A percentile compares a stretch with the other conserved stretches of the same genome.
phyloP scores from a whole-genome alignment of 202 grass and related monocot species.

The Cymbopogon flexuosus region DNA sequence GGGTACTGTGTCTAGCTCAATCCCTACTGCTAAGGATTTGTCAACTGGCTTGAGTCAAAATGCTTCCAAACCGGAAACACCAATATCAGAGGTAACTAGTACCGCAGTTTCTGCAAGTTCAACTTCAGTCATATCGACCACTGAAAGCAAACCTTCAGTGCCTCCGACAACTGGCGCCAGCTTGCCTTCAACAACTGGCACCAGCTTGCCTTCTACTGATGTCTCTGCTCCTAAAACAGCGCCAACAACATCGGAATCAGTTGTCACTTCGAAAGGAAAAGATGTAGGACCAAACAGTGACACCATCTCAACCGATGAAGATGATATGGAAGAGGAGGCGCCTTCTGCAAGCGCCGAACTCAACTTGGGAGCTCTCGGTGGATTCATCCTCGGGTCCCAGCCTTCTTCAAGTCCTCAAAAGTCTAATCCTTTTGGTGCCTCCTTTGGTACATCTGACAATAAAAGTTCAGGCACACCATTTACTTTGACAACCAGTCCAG shows the following conservation, averaged over 20 bases:
- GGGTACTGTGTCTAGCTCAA: constrained; percentile 27
- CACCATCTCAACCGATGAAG: constrained; percentile 60
- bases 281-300: constrained; percentile 29
- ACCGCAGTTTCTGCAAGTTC: constrained; percentile 26
- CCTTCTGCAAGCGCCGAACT: constrained; percentile 50
- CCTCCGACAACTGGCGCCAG: background rate
- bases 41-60: constrained; percentile 31
- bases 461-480: constrained; percentile 41
- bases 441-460: constrained; percentile 55
- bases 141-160: constrained; percentile 37
- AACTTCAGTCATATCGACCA: constrained; percentile 18
- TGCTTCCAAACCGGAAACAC: constrained; percentile 40
- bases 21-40: constrained; percentile 26
- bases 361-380: constrained; percentile 72
- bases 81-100: constrained; percentile 37
- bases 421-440: constrained; percentile 72
- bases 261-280: constrained; percentile 40
- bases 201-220: constrained; percentile 33
- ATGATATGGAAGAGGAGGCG: constrained; percentile 96
- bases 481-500: constrained; percentile 58
- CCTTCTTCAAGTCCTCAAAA: constrained; percentile 60
- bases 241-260: constrained; percentile 29
- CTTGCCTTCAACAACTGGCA: constrained; percentile 22
- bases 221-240: constrained; percentile 30
- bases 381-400: constrained; percentile 69